Evolutionary conservation across 371 early-diverging fungal species (phyloP).

Genomic region (Capniomyces stellatus): DNA sequence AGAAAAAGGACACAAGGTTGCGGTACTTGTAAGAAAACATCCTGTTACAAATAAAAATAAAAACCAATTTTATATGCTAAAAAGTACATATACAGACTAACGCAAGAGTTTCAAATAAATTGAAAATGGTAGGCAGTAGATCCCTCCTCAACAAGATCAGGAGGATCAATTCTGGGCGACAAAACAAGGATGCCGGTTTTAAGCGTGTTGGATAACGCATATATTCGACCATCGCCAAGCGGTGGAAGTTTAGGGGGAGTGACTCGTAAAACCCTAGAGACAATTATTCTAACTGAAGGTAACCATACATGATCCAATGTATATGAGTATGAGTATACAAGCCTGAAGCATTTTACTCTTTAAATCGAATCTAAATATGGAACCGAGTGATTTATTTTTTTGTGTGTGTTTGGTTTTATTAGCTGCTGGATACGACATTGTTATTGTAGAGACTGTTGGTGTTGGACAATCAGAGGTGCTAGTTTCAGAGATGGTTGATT

Average conservation of each 20-base stretch:
- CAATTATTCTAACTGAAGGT: slow-evolving; percentile 58
- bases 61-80: background rate
- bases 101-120: too few relatives aligned
- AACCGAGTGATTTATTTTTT: background rate
- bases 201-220: slow-evolving; percentile 35
- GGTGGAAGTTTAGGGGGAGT: slow-evolving; percentile 56
- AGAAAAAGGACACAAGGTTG: slow-evolving; percentile 37
- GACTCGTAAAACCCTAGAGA: slow-evolving; percentile 56
- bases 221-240: slow-evolving; percentile 51
- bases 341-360: too few relatives aligned
- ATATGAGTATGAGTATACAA: too few relatives aligned
- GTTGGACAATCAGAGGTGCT: slow-evolving; percentile 70
- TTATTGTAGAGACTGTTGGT: slow-evolving; percentile 63
- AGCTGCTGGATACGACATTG: slow-evolving; percentile 55
- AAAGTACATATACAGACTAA: too few relatives aligned
- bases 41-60: background rate
- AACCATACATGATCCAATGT: background rate
- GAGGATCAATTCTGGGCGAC: slow-evolving; percentile 66
- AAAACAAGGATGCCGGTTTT: slow-evolving; percentile 60
- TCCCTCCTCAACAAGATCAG: slow-evolving; percentile 53
- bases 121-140: slow-evolving; percentile 38
- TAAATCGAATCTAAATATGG: background rate
- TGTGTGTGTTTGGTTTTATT: background rate
- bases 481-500: slow-evolving; percentile 72
- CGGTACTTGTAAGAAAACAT: slow-evolving; percentile 37